A percentile compares a stretch with the other conserved stretches of the same genome.
These are phyloP conservation scores for Acacia crassicarpa DNA, from an alignment of 306 rosid genomes.

Conservation along the genomic window DNA sequence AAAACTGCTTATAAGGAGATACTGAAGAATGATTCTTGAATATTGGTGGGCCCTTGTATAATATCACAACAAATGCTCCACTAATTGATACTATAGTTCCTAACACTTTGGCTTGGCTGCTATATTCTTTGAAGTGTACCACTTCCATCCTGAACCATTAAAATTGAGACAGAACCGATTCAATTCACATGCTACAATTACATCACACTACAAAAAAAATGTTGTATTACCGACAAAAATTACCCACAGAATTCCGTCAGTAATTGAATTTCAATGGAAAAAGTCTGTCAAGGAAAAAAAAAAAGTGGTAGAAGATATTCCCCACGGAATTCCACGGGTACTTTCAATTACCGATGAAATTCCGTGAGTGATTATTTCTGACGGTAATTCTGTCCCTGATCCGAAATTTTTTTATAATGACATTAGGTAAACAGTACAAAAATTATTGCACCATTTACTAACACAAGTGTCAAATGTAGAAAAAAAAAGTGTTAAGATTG, in stretches of 20 bases:
- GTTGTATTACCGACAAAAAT: no score
- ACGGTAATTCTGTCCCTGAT: no score
- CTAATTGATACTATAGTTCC: constrained; percentile 44
- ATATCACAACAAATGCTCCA: constrained; percentile 32
- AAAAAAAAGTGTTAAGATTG: no score
- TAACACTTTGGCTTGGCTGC: constrained; percentile 45
- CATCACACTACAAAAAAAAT: not conserved
- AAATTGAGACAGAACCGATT: not conserved
- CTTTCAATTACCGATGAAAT: no score
- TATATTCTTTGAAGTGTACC: constrained; percentile 23
- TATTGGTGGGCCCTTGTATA: not conserved
- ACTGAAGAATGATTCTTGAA: not conserved
- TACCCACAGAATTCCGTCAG: no score
- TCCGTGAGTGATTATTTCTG: no score
- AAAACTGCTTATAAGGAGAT: not conserved
- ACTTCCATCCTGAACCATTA: constrained; percentile 47
- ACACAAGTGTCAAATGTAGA: no score
- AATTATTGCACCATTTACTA: not conserved
- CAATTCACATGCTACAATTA: not conserved
- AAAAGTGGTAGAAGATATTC: no score
- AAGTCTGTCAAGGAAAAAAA: no score
- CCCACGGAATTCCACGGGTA: no score
- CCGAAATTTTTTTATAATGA: no score
- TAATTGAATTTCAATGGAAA: no score
- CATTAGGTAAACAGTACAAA: not conserved